These are phyloP conservation scores for Piedraia hortae DNA, from an alignment of 2,329 filamentous ascomycete species.

Conservation along the genomic window DNA sequence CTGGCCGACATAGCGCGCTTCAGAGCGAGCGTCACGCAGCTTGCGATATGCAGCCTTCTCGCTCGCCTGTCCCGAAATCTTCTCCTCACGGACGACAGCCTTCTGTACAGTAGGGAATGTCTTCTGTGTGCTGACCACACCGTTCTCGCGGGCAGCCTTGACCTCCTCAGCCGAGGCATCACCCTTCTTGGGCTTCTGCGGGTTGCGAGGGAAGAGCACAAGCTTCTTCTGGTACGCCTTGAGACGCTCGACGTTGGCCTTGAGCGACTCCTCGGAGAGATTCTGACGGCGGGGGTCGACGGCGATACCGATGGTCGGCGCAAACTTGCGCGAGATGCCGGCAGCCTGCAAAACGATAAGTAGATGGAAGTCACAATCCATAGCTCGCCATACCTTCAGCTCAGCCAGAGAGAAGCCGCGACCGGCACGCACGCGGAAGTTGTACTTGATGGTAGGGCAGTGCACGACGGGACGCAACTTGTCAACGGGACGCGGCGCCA, in stretches of 20 bases:
- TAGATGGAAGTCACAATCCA: not conserved
- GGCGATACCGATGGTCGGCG: slow-evolving; percentile 84
- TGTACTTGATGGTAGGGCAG: slow-evolving; percentile 94
- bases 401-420: slow-evolving; percentile 94
- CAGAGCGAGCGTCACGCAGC: slow-evolving; percentile 60
- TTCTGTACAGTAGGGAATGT: slow-evolving; percentile 47
- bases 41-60: slow-evolving; percentile 70
- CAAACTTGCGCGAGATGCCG: slow-evolving; percentile 79
- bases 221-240: slow-evolving; percentile 91
- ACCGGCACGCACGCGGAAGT: slow-evolving; percentile 86
- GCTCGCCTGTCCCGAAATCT: slow-evolving; percentile 38
- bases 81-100: slow-evolving; percentile 51
- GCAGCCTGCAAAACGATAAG: slow-evolving; percentile 37
- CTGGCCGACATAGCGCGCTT: slow-evolving; percentile 53
- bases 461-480: slow-evolving; percentile 86
- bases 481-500: slow-evolving; percentile 92
- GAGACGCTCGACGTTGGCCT: slow-evolving; percentile 86
- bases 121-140: slow-evolving; percentile 17
- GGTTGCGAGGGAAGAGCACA: slow-evolving; percentile 92
- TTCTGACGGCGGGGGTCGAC: slow-evolving; percentile 95
- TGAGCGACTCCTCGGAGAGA: slow-evolving; percentile 82
- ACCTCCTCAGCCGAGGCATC: slow-evolving; percentile 66
- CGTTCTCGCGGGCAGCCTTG: slow-evolving; percentile 33
- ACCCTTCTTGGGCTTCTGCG: slow-evolving; percentile 78
- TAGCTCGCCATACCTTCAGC: slow-evolving; percentile 51